phyloP scores from a whole-genome alignment of 768 basidiomycete species.

The Tylopilus felleus region DNA sequence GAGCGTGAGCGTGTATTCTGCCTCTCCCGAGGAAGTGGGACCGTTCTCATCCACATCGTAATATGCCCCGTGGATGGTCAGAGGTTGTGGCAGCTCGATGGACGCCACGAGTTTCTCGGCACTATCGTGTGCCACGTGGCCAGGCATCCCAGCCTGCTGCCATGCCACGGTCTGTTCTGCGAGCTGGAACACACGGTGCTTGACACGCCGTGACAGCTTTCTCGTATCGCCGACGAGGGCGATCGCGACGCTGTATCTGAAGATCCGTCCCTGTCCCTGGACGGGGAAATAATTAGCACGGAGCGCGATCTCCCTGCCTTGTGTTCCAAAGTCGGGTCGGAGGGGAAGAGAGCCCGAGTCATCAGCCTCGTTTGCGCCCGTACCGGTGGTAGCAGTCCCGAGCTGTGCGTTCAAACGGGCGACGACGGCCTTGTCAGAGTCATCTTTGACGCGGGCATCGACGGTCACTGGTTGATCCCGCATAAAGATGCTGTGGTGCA shows the following conservation, averaged over 20 bases:
- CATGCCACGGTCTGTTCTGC: slow-evolving; percentile 42
- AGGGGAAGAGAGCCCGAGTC: slow-evolving; percentile 33
- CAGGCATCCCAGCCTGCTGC: slow-evolving; percentile 33
- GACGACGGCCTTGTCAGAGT: slow-evolving; percentile 38
- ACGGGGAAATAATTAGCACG: slow-evolving; percentile 52
- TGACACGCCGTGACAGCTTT: slow-evolving; percentile 33
- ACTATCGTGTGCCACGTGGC: slow-evolving; percentile 44
- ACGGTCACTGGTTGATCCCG: slow-evolving; percentile 41
- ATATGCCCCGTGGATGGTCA: slow-evolving; percentile 36
- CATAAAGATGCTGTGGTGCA: slow-evolving; percentile 29
- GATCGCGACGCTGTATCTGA: slow-evolving; percentile 38
- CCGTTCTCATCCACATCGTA: slow-evolving; percentile 37
- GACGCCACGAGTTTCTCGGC: slow-evolving; percentile 42
- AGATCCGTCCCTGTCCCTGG: slow-evolving; percentile 34
- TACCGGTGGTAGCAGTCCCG: slow-evolving; percentile 1
- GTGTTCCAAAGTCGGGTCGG: slow-evolving; percentile 44
- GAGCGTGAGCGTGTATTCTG: slow-evolving; percentile 40
- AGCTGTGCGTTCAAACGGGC: slow-evolving; percentile 19
- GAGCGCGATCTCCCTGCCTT: slow-evolving; percentile 38
- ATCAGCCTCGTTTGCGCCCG: not conserved
- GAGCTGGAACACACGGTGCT: slow-evolving; percentile 42
- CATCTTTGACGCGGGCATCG: slow-evolving; percentile 48
- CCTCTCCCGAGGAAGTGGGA: slow-evolving; percentile 19
- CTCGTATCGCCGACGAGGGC: slow-evolving; percentile 18
- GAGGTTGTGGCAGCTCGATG: slow-evolving; percentile 38